Conservation (phyloP, 176 grass and related monocot species). For the Avena insularis region DNA sequence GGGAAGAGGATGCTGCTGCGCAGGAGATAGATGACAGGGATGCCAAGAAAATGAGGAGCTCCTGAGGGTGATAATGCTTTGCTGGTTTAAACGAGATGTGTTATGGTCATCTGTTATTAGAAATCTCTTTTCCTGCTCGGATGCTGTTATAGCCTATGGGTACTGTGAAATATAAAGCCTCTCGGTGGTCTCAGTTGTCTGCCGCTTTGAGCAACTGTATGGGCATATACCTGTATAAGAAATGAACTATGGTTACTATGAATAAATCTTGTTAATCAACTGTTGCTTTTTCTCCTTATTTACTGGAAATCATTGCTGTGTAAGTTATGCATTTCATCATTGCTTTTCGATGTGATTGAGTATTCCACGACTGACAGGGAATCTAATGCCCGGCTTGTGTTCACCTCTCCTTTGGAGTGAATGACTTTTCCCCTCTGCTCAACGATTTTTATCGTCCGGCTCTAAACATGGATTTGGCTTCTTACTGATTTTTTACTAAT, state of each 20-base stretch:
- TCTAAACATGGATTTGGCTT: not conserved
- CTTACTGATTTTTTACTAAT: no score
- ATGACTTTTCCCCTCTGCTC: not conserved
- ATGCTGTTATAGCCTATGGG: not conserved
- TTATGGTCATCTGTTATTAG: conserved; percentile 3
- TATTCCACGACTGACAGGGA: not conserved
- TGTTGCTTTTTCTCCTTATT: not conserved
- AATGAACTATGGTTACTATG: not conserved
- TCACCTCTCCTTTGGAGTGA: not conserved
- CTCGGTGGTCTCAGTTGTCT: conserved; percentile 66
- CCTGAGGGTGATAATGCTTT: conserved; percentile 41
- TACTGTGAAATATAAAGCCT: conserved; percentile 63
- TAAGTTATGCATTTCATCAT: not conserved
- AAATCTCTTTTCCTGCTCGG: not conserved
- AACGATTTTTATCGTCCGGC: not conserved
- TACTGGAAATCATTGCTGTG: not conserved
- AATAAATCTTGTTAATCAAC: not conserved
- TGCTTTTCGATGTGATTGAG: no score
- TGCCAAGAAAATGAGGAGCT: conserved; percentile 35
- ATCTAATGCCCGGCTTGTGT: not conserved
- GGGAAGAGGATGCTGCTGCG: conserved; percentile 38
- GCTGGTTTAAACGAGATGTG: conserved; percentile 15
- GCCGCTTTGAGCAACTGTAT: conserved; percentile 57
- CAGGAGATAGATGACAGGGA: conserved; percentile 44
- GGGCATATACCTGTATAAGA: not conserved